Percentiles rank a stretch among this genome's conserved stretches.
Evolutionary conservation across 1,284 basidiomycete genomes (phyloP).

Genomic region (Megacollybia platyphylla): DNA sequence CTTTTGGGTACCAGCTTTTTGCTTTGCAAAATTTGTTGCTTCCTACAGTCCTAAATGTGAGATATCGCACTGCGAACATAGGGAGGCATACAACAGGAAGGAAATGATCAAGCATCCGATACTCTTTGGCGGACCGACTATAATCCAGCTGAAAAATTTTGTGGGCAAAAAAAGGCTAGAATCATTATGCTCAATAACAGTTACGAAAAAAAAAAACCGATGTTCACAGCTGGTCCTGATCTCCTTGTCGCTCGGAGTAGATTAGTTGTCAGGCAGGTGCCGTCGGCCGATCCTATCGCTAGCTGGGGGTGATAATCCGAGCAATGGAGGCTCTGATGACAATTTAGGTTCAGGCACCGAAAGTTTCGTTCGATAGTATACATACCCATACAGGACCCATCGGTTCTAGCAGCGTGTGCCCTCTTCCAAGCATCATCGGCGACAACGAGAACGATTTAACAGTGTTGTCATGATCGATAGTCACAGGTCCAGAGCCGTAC

Average conservation of each 20-base stretch:
- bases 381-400: constrained; percentile 73
- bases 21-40: constrained; percentile 14
- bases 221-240: constrained; percentile 53
- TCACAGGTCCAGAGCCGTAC: constrained; percentile 53
- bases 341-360: not conserved
- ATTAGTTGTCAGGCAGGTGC: constrained; percentile 63
- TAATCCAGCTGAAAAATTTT: constrained; percentile 83
- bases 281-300: constrained; percentile 73
- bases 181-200: not conserved
- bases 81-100: constrained; percentile 48
- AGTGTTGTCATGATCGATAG: constrained; percentile 67
- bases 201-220: not conserved
- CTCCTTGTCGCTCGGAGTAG: constrained; percentile 54
- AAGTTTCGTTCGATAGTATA: constrained; percentile 3
- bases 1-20: constrained; percentile 3
- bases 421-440: constrained; percentile 61
- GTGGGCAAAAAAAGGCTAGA: constrained; percentile 64
- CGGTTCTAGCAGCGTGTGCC: constrained; percentile 59
- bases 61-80: not conserved
- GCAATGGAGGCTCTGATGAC: constrained; percentile 48
- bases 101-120: constrained; percentile 76
- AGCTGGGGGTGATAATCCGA: constrained; percentile 85
- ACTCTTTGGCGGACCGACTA: constrained; percentile 56
- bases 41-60: constrained; percentile 25
- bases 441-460: constrained; percentile 63